Conservation (phyloP, 129 eudicot species). For the Kitagawia praeruptora region DNA sequence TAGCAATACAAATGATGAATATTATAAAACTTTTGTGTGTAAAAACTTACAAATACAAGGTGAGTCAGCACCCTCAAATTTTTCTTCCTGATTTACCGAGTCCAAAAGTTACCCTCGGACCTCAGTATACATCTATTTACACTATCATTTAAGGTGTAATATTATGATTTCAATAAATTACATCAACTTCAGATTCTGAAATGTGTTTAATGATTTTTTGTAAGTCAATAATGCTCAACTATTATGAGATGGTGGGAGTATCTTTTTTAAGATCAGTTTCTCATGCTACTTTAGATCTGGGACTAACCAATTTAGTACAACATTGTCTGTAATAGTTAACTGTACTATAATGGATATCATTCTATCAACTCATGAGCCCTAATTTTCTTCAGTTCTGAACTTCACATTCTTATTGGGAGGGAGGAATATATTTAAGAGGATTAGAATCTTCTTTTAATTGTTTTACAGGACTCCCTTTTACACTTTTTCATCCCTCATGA, state of each 20-base stretch:
- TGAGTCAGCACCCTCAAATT: not conserved
- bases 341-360: not conserved
- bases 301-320: not conserved
- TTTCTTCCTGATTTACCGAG: not conserved
- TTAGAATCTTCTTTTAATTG: not conserved
- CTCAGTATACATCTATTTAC: not conserved
- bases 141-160: not conserved
- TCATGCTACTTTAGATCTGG: not conserved
- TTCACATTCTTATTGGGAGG: not conserved
- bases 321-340: not conserved
- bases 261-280: not conserved
- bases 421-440: not conserved
- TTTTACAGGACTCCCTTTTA: not conserved
- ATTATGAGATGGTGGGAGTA: not conserved
- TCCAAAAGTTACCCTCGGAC: not conserved
- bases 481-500: slow-evolving; percentile 6
- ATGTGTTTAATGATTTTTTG: not conserved
- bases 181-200: not conserved
- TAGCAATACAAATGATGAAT: not conserved
- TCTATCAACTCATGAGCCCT: not conserved
- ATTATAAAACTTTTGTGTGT: not conserved
- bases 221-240: not conserved
- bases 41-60: not conserved
- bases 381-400: not conserved
- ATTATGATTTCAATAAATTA: not conserved